Evolutionary conservation across 2,329 filamentous ascomycete genomes (phyloP).

Genomic region (Nectriaceae sp.): DNA sequence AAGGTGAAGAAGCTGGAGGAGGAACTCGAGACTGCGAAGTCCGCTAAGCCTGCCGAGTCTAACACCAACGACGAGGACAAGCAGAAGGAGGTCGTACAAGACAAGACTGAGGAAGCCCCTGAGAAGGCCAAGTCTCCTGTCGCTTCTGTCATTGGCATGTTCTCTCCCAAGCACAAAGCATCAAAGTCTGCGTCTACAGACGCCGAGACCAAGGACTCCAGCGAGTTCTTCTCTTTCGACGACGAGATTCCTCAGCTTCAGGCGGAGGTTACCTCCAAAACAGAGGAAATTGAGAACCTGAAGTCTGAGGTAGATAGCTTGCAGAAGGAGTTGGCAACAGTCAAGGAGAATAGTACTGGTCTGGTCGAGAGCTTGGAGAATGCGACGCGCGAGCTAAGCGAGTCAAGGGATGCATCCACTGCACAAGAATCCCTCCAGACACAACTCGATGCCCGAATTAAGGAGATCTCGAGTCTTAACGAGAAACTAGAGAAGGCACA

Average conservation of each 20-base stretch:
- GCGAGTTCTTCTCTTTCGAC: conserved; percentile 88
- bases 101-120: conserved; percentile 26
- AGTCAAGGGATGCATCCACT: conserved; percentile 43
- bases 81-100: conserved; percentile 31
- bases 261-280: conserved; percentile 68
- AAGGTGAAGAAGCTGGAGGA: conserved; percentile 62
- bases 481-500: conserved; percentile 48
- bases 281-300: conserved; percentile 70
- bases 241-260: conserved; percentile 84
- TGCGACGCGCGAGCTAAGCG: conserved; percentile 63
- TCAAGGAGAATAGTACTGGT: conserved; percentile 69
- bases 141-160: conserved; percentile 49
- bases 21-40: conserved; percentile 57
- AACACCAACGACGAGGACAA: conserved; percentile 30
- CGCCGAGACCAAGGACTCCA: conserved; percentile 31
- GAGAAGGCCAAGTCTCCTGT: conserved; percentile 47
- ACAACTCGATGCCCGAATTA: conserved; percentile 49
- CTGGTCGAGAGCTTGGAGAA: conserved; percentile 69
- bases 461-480: conserved; percentile 52
- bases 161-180: conserved; percentile 49
- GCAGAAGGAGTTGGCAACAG: conserved; percentile 69
- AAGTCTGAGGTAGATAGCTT: conserved; percentile 68
- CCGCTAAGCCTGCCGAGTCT: conserved; percentile 28
- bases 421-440: conserved; percentile 49
- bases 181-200: conserved; percentile 29